Evolutionary conservation across 257 asterid species (phyloP), one percentile per base, ranked within the genome.

Genomic region (Paulownia fortunei): DNA sequence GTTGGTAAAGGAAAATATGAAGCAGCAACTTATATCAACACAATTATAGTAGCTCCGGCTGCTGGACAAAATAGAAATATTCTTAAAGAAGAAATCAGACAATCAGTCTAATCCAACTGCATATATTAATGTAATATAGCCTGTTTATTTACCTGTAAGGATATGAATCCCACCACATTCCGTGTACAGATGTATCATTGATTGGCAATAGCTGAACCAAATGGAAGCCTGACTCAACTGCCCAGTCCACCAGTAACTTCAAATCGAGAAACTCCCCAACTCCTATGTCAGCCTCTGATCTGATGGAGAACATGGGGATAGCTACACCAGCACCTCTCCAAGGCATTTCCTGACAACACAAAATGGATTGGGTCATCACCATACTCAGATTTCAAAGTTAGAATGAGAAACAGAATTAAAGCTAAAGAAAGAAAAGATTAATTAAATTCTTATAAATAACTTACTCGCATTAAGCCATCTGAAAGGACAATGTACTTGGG

Each of bases 101-200:
- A 59, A 66, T 27, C 30, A 18, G 18, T 7, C 15, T 10, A 55
- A 13, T 3, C 69, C 16, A 52, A 49, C 30, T 26, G 44, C 32
- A 59, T 8, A 69, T 19, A 21, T 27, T 18, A 41, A 60, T 27
- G 3, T 34, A 63, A 3, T 12, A n/a, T 44, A 21, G 62, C 62
- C 63, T 23, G 12, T 44, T 66, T 15, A 30, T 73, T 79, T 82
- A 96, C 99, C 99, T 96, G 92, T 96, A 96, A 23, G 99, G 98
- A 83, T 96, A 96, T 18, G 99, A 96, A 87, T 96, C 99, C 98
- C 98, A 96, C 99, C 99, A 96, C 99, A 93, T 96, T 77, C 83
- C 77, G 42, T 96, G 85, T 32, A 96, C 99, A n/a, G 99, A 96
- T 60, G 99, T 96, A 83, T 96, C 99, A 58, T 96, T 93, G 58